phyloP scores from a whole-genome alignment of 2,329 filamentous ascomycete species.

The Aureobasidium sp. region DNA sequence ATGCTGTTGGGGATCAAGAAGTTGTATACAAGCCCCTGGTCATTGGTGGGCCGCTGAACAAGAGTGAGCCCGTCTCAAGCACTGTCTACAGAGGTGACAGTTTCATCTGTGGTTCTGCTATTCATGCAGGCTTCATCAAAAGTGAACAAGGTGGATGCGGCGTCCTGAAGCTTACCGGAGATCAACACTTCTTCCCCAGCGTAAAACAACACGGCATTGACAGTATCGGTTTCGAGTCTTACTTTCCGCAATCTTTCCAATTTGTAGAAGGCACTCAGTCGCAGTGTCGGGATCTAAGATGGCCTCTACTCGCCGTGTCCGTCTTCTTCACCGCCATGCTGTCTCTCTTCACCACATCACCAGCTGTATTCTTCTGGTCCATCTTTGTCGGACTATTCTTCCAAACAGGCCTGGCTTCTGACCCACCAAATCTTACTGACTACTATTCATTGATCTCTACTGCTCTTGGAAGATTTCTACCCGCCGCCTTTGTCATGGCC shows the following conservation, averaged over 20 bases:
- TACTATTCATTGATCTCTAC: slow-evolving; percentile 67
- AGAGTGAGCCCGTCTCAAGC: slow-evolving; percentile 31
- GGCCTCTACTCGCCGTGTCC: slow-evolving; percentile 75
- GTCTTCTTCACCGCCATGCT: slow-evolving; percentile 69
- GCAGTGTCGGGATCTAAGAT: slow-evolving; percentile 68
- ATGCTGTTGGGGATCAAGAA: slow-evolving; percentile 64
- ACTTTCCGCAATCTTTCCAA: slow-evolving; percentile 79
- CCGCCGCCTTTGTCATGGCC: slow-evolving; percentile 78
- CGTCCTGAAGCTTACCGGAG: slow-evolving; percentile 65
- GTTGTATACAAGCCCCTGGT: slow-evolving; percentile 48
- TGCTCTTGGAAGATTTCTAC: slow-evolving; percentile 72
- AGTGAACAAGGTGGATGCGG: slow-evolving; percentile 71
- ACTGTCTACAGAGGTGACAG: slow-evolving; percentile 80
- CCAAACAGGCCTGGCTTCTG: slow-evolving; percentile 82
- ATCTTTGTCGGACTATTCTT: slow-evolving; percentile 77
- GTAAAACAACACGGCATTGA: slow-evolving; percentile 64
- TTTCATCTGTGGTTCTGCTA: slow-evolving; percentile 75
- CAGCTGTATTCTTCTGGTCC: slow-evolving; percentile 75
- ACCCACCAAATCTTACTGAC: slow-evolving; percentile 63
- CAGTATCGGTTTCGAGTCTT: slow-evolving; percentile 73
- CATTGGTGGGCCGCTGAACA: slow-evolving; percentile 43
- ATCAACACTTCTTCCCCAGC: slow-evolving; percentile 53
- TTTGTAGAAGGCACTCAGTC: slow-evolving; percentile 62
- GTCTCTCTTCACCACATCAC: slow-evolving; percentile 72
- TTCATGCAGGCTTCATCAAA: slow-evolving; percentile 72